Evolutionary conservation across 1,284 basidiomycete genomes (phyloP), one percentile per base, ranked within the genome.

Genomic region (Leccinum subspadiceum): DNA sequence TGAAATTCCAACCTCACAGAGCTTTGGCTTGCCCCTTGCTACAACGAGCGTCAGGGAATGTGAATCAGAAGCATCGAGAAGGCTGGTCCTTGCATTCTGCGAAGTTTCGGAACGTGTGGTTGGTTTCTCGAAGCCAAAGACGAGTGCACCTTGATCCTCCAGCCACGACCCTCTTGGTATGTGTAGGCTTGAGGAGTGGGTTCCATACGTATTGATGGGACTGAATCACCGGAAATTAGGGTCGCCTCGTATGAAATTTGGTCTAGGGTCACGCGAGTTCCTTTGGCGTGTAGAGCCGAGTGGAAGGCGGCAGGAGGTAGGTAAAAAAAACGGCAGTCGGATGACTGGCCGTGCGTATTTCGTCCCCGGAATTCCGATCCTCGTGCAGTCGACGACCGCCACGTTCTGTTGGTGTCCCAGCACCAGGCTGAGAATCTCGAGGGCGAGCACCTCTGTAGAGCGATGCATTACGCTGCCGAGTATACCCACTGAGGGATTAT

Each of bases 31-130:
- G 61, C 70, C 72, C 53, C 63, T 66, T 68, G 46, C 76, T 2
- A 77, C 79, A 17, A 78, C 77, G 41, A 70, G 74, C 35, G 78
- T 82, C 54, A 75, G 73, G 39, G 82, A 80, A 41, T 81, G 83
- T 5, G 81, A 83, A 63, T 72, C 68, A 20, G 72, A 77, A 63
- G 83, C 76, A 3, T 68, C 79, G 46, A 61, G 69, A 50, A 68
- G 77, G 22, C 73, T 80, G 33, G 68, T 66, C 13, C 13, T 67
- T 65, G 15, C 12, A 48, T 80, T 79, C 66, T 73, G 78, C 61
- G 68, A 71, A 22, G 73, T 79, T 59, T 64, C 66, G 39, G 66
- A 67, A 22, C 70, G 74, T 58, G 75, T 79, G 12, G 76, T 77
- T 5, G 74, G 71, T 15, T 82, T 84, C 67, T 76, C 77, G 26